phyloP scores from a whole-genome alignment of 495 filamentous ascomycete genomes.

The Tuber microsphaerosporum region DNA sequence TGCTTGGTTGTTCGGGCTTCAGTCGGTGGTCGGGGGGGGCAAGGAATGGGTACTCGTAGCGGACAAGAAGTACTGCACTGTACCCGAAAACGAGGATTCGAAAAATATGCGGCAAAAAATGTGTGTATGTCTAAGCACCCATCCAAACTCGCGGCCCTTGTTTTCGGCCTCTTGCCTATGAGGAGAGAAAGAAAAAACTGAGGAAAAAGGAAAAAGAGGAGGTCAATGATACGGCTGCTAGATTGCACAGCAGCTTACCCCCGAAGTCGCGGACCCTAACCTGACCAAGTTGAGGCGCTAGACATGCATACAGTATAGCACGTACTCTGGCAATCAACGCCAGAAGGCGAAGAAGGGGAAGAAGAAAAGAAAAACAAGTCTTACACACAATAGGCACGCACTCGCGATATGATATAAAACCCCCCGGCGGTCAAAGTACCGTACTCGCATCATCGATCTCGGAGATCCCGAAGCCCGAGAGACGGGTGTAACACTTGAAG shows the following conservation, averaged over 20 bases:
- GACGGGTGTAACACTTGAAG: slow-evolving; percentile 2
- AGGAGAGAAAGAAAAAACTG: background rate
- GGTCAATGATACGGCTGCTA: background rate
- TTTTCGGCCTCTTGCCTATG: background rate
- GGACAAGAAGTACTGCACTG: background rate
- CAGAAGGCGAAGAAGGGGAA: background rate
- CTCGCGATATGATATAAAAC: background rate
- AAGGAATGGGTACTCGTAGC: background rate
- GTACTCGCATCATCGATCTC: background rate
- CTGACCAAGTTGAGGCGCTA: background rate
- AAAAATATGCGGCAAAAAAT: background rate
- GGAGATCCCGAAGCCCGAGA: background rate
- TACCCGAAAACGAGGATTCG: background rate
- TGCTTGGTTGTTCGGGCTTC: background rate
- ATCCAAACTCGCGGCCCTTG: background rate
- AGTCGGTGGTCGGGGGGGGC: background rate
- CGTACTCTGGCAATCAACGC: background rate
- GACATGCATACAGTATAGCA: background rate
- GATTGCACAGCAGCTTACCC: background rate
- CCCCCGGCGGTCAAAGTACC: background rate
- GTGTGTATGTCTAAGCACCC: background rate
- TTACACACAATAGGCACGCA: background rate
- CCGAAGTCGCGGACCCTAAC: background rate
- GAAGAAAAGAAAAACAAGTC: background rate
- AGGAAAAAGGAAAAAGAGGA: background rate